Conservation (phyloP, 495 filamentous ascomycete species). For the Penicillium pulvis region DNA sequence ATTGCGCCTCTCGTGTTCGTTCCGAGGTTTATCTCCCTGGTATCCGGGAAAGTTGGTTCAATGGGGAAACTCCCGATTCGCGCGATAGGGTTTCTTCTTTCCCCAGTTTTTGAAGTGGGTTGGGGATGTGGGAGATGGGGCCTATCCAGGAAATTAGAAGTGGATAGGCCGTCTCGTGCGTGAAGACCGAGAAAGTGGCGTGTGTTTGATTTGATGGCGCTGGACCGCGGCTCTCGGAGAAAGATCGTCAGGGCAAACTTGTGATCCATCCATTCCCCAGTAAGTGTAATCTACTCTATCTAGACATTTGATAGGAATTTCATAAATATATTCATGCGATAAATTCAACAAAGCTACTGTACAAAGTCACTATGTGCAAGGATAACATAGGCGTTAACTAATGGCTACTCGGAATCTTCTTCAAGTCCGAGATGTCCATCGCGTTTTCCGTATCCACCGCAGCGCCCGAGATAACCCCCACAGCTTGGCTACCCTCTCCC, state of each 20-base stretch:
- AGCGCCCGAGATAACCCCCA: conserved; percentile 38
- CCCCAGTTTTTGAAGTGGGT: conserved; percentile 1
- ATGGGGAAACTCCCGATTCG: not conserved
- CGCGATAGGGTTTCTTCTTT: not conserved
- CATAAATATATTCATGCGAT: not conserved
- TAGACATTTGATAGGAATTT: too few species aligned
- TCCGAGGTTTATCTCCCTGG: conserved; percentile 7
- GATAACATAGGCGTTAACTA: not conserved
- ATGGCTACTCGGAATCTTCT: conserved; percentile 16
- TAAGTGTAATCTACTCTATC: too few species aligned
- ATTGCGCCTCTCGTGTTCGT: conserved; percentile 46
- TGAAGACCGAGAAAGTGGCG: conserved; percentile 14
- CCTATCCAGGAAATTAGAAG: not conserved
- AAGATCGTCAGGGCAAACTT: conserved; percentile 31
- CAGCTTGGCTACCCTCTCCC: conserved; percentile 36
- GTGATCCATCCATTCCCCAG: conserved; percentile 20
- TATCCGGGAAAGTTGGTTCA: conserved; percentile 17
- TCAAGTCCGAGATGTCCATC: conserved; percentile 18
- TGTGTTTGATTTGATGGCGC: conserved; percentile 3
- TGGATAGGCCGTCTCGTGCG: conserved; percentile 8
- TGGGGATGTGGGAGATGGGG: not conserved
- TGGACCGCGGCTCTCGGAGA: conserved; percentile 46
- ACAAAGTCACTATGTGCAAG: not conserved
- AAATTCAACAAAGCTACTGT: not conserved
- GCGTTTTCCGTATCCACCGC: conserved; percentile 30